Evolutionary conservation across 331 rosid species (phyloP).

Genomic region (Saraca asoca): DNA sequence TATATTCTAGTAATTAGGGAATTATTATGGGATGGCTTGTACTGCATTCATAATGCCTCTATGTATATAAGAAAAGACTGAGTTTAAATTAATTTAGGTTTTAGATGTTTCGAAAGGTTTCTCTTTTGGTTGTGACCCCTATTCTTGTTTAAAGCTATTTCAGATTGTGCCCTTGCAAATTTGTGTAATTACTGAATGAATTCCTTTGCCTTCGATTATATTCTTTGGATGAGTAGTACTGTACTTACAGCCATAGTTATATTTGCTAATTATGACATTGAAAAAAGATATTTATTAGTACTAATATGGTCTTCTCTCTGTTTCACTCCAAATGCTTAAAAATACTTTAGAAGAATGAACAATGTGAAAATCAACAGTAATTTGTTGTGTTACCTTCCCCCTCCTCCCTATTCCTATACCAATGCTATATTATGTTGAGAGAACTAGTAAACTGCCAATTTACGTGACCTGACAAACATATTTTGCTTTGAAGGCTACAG

Average conservation of each 20-base stretch:
- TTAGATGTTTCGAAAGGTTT: no score
- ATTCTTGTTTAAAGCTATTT: no score
- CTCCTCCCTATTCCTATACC: neutral
- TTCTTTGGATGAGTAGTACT: neutral
- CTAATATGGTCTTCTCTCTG: neutral
- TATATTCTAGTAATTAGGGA: neutral
- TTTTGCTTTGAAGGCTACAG: conserved; percentile 77
- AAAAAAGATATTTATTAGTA: conserved; percentile 8
- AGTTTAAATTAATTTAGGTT: neutral
- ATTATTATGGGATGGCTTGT: no score
- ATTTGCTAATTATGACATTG: no score
- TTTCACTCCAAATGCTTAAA: neutral
- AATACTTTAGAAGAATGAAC: neutral
- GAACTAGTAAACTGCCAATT: conserved; percentile 20
- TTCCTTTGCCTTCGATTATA: neutral
- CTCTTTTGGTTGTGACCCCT: no score
- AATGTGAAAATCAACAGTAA: neutral
- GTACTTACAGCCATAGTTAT: neutral
- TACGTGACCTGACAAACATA: conserved; percentile 39
- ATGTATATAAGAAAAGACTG: neutral
- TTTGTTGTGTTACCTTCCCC: neutral
- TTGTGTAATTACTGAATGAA: neutral
- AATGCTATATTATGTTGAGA: neutral
- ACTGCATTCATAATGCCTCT: neutral
- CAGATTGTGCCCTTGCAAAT: neutral